Evolutionary conservation across 2,329 filamentous ascomycete species (phyloP), one percentile per base, ranked within the genome.

Genomic region (Orbilia quercus): DNA sequence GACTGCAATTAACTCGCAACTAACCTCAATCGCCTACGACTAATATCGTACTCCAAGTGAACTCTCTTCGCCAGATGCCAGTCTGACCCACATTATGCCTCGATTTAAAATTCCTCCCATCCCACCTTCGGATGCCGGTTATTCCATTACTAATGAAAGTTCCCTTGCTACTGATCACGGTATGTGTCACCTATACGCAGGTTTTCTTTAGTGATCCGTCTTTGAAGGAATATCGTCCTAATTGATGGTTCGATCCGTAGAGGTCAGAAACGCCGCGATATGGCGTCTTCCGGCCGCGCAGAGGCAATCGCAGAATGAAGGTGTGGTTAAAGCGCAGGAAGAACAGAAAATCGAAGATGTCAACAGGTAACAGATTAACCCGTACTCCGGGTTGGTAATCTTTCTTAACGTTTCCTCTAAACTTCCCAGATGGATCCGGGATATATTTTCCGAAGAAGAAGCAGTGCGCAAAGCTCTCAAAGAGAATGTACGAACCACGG

Each of bases 401-500:
- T 7, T n/a, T 38, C 20, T 51, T 72, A 42, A 64, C 45, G 12
- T 36, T 22, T n/a, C n/a, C 11, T 22, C 7, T 34, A 5, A 34
- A 12, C 9, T 28, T 7, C 18, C n/a, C 18, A 72, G 67, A 47
- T 72, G 67, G 67, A 31, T 72, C 18, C 51, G 47, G 28, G 38
- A 42, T 23, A 38, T 72, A 1, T 40, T 59, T 59, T 14, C 45
- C 7, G 12, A 54, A 2, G 55, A 65, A 7, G 6, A 57, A 5
- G 45, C 22, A 2, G 51, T 65, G 12, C 53, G 38, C 9, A 20
- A 59, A 22, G 59, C 67, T 11, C 18, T 72, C 12, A 2, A 47
- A 59, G 34, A 64, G 36, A 58, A 51, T 25, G 31, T 72, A 28
- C 67, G 67, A 20, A 72, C 67, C 5, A 72, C 67, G n/a, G 67